Conservation (phyloP, 192 early-diverging fungal species). For the Entomortierella beljakovae region DNA sequence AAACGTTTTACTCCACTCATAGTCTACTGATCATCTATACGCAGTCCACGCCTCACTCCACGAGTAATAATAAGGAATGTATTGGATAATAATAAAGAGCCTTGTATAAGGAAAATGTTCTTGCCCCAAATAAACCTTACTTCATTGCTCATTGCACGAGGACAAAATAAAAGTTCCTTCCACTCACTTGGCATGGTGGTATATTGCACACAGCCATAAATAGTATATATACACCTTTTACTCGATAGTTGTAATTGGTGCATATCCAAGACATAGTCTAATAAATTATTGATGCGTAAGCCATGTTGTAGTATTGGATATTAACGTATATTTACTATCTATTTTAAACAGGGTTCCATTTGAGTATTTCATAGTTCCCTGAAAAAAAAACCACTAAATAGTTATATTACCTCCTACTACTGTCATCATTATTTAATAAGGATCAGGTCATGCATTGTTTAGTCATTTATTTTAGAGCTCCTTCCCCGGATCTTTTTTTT, state of each 20-base stretch:
- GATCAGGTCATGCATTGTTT: too few relatives aligned
- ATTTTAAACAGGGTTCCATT: too few relatives aligned
- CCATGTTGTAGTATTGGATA: neutral
- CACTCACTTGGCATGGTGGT: neutral
- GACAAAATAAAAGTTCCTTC: neutral
- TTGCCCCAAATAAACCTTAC: conserved; percentile 30
- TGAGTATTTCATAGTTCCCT: too few relatives aligned
- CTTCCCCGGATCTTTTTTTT: too few relatives aligned
- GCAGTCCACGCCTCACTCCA: conserved; percentile 4
- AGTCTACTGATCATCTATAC: neutral
- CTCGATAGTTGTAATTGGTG: too few relatives aligned
- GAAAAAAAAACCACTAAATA: too few relatives aligned
- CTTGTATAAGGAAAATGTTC: neutral
- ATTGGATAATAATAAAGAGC: neutral
- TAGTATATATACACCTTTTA: too few relatives aligned
- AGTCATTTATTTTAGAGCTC: too few relatives aligned
- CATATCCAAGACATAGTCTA: neutral
- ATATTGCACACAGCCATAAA: neutral
- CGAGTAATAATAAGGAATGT: neutral
- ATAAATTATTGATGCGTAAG: neutral
- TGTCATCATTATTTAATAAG: too few relatives aligned
- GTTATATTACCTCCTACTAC: too few relatives aligned
- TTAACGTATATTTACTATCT: too few relatives aligned
- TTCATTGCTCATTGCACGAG: neutral
- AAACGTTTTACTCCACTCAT: too few relatives aligned